Percentiles rank a stretch among this genome's conserved stretches.
Evolutionary conservation across 2,329 filamentous ascomycete species (phyloP).

Genomic region (Penicillium psychrosexuale): DNA sequence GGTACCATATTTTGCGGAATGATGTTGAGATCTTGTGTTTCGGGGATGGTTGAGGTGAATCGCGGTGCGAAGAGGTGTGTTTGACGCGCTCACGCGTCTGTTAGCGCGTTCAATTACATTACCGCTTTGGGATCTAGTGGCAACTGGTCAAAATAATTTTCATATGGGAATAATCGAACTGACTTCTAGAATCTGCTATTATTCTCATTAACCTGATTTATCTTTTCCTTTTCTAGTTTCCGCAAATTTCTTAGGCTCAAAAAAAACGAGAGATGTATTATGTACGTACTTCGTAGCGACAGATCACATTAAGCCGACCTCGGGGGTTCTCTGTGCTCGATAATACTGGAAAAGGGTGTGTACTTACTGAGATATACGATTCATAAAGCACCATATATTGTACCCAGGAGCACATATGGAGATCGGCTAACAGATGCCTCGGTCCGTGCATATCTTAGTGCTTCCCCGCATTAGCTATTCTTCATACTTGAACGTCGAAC

Average conservation of each 20-base stretch:
- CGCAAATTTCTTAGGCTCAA: neutral
- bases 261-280: no score
- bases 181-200: neutral
- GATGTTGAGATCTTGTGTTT: neutral
- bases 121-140: conserved; percentile 17
- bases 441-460: conserved; percentile 11
- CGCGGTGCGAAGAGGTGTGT: conserved; percentile 3
- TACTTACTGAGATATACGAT: neutral
- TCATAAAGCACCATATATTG: neutral
- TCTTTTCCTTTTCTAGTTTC: neutral
- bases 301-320: neutral
- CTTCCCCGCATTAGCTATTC: conserved; percentile 2
- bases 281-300: neutral
- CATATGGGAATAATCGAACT: neutral
- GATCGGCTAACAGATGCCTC: conserved; percentile 14
- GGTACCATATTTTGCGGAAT: conserved; percentile 18
- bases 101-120: conserved; percentile 29
- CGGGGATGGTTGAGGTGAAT: conserved; percentile 2
- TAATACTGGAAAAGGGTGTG: neutral
- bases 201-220: neutral
- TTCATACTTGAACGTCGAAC: neutral
- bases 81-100: conserved; percentile 24
- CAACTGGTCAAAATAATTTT: neutral
- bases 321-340: neutral
- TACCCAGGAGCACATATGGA: neutral